Evolutionary conservation across 2,329 filamentous ascomycete genomes (phyloP).

Genomic region (Ophiocordyceps robertsii): DNA sequence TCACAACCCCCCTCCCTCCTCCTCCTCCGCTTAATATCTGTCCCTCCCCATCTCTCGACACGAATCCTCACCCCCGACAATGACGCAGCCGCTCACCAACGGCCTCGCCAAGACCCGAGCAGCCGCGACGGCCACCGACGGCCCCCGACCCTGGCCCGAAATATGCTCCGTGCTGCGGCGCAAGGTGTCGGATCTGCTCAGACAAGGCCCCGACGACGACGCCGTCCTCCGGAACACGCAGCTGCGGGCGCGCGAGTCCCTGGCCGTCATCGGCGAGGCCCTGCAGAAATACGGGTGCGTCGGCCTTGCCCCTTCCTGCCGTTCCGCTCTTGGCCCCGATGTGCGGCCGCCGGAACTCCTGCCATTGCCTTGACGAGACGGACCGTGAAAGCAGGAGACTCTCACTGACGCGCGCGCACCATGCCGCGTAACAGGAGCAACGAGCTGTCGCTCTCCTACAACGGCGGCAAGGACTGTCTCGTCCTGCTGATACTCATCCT

Average conservation of each 20-base stretch:
- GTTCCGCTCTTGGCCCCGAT: neutral
- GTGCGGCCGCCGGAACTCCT: neutral
- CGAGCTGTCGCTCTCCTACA: constrained; percentile 83
- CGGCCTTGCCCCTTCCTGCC: neutral
- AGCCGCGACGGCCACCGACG: neutral
- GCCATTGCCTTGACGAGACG: neutral
- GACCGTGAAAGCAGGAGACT: neutral
- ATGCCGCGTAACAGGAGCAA: constrained; percentile 39
- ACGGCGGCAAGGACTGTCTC: constrained; percentile 95
- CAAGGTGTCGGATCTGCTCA: constrained; percentile 53
- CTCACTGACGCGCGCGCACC: neutral
- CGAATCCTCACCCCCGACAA: neutral
- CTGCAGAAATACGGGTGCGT: constrained; percentile 61
- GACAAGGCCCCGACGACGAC: constrained; percentile 35
- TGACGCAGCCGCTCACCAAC: constrained; percentile 1
- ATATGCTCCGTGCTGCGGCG: constrained; percentile 40
- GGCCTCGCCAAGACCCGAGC: neutral
- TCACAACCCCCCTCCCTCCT: neutral
- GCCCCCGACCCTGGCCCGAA: constrained; percentile 15
- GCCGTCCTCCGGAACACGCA: constrained; percentile 53
- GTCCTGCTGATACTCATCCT: constrained; percentile 83
- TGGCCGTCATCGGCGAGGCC: constrained; percentile 63
- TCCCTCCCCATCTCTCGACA: neutral
- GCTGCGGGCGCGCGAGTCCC: constrained; percentile 56
- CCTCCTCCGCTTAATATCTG: neutral